phyloP scores from a whole-genome alignment of 768 basidiomycete species.

The Leccinum rimulosum region DNA sequence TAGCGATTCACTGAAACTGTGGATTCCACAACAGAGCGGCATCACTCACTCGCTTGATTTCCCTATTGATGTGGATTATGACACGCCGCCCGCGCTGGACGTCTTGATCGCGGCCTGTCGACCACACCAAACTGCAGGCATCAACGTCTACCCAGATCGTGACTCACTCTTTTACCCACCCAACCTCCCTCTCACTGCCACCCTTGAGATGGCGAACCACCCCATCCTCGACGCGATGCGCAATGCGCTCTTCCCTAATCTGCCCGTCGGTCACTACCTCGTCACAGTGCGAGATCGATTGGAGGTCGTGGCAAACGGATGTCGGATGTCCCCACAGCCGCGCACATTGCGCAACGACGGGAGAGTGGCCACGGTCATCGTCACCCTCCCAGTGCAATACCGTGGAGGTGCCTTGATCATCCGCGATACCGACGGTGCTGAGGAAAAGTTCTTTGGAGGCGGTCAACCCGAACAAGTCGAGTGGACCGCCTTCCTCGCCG shows the following conservation, averaged over 20 bases:
- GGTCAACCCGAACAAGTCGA: constrained; percentile 69
- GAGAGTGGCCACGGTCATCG: constrained; percentile 66
- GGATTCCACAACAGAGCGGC: constrained; percentile 49
- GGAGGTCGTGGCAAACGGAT: constrained; percentile 63
- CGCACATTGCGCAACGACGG: constrained; percentile 58
- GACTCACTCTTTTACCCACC: constrained; percentile 74
- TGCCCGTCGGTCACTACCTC: constrained; percentile 69
- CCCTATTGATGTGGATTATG: constrained; percentile 73
- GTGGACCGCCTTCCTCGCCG: constrained; percentile 73
- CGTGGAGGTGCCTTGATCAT: constrained; percentile 66
- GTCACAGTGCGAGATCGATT: constrained; percentile 65
- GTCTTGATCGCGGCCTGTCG: constrained; percentile 74
- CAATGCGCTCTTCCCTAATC: constrained; percentile 65
- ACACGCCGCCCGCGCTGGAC: constrained; percentile 73
- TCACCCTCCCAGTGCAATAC: constrained; percentile 74
- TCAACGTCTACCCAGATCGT: constrained; percentile 52
- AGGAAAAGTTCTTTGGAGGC: constrained; percentile 62
- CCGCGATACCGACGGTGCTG: constrained; percentile 49
- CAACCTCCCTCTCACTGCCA: constrained; percentile 68
- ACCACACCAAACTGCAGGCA: constrained; percentile 55
- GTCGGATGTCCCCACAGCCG: constrained; percentile 54
- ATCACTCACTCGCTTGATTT: constrained; percentile 81
- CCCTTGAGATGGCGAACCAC: constrained; percentile 78
- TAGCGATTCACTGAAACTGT: neutral
- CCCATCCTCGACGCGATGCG: constrained; percentile 79